These are phyloP conservation scores for Mycena filopes DNA, from an alignment of 768 basidiomycete species.

Conservation along the genomic window DNA sequence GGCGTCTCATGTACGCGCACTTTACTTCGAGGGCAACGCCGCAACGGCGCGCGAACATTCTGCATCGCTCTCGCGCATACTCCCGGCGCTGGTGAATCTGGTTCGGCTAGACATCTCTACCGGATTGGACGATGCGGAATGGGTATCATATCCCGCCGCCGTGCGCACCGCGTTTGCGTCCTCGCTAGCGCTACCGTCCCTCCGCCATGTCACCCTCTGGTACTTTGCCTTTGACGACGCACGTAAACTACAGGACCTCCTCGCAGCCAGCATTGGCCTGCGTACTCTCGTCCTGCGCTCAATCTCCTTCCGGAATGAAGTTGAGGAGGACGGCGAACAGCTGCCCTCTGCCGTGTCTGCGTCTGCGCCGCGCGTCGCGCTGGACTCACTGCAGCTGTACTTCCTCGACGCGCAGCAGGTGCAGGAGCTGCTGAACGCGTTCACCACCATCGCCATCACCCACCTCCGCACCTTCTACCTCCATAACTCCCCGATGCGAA, in stretches of 20 bases:
- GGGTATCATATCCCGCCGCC: not conserved
- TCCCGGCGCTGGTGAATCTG: constrained; percentile 9
- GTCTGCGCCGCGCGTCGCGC: not conserved
- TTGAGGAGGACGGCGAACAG: not conserved
- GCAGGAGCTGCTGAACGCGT: not conserved
- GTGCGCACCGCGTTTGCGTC: not conserved
- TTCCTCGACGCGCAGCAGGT: not conserved
- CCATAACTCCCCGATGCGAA: constrained; percentile 15
- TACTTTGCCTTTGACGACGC: constrained; percentile 9
- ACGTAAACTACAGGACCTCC: too few species aligned
- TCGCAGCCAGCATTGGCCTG: not conserved
- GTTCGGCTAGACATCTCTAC: constrained; percentile 20
- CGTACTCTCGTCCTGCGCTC: constrained; percentile 24
- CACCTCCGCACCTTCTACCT: constrained; percentile 19
- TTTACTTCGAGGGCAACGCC: constrained; percentile 18
- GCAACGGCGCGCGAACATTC: not conserved
- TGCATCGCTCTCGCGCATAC: constrained; percentile 3
- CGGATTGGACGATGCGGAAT: not conserved
- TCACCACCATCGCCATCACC: constrained; percentile 12
- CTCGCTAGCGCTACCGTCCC: constrained; percentile 2
- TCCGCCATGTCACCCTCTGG: constrained; percentile 29
- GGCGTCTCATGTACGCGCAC: constrained; percentile 13
- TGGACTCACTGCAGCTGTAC: constrained; percentile 17
- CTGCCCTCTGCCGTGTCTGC: not conserved
- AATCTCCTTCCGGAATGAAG: not conserved